Percentiles rank a stretch among this genome's conserved stretches.
These are phyloP conservation scores for cucumber (Cucumis sativus) DNA, from an alignment of 306 rosid genomes.

Conservation along the genomic window DNA sequence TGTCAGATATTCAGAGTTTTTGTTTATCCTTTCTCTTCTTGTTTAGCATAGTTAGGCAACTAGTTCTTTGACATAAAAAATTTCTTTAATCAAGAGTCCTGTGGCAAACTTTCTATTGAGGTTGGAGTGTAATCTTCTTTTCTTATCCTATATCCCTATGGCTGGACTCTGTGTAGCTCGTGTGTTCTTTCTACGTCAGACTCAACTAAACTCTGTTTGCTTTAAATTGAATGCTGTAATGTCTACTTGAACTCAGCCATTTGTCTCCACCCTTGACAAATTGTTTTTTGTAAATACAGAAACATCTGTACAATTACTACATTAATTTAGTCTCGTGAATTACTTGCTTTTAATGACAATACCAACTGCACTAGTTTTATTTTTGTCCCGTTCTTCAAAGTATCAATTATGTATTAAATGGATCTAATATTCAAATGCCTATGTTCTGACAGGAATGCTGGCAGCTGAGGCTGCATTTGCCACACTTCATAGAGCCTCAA, in stretches of 20 bases:
- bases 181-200: neutral
- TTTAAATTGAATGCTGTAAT: neutral
- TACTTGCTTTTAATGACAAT: neutral
- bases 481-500: constrained; percentile 41
- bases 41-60: neutral
- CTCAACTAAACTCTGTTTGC: neutral
- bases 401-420: neutral
- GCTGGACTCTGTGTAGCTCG: neutral
- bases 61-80: no score
- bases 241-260: neutral
- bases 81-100: neutral
- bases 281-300: neutral
- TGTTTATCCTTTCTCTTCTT: neutral
- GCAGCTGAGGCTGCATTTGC: constrained; percentile 79
- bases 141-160: neutral
- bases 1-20: neutral
- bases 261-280: neutral
- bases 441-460: constrained; percentile 61
- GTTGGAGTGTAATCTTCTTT: neutral
- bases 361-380: neutral
- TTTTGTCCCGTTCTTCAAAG: neutral
- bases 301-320: neutral
- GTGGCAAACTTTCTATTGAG: neutral
- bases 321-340: neutral
- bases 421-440: neutral